Percentiles rank a stretch among this genome's conserved stretches.
Evolutionary conservation across 2,329 filamentous ascomycete species (phyloP).

Genomic region (Ceratocystis smalleyi): DNA sequence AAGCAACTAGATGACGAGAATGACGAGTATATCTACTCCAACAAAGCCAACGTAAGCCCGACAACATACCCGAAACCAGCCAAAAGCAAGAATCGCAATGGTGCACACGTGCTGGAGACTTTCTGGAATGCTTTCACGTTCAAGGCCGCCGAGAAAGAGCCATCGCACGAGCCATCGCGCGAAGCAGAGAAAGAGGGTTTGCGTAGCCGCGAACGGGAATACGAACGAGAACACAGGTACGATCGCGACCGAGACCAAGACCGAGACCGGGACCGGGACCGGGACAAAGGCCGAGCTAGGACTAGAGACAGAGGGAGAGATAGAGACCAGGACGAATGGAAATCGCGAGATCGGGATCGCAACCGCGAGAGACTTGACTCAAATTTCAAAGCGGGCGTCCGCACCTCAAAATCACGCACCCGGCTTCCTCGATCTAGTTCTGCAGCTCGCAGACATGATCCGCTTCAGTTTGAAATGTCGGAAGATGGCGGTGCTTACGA

Average conservation of each 20-base stretch:
- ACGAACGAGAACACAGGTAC: not conserved
- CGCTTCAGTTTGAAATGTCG: not conserved
- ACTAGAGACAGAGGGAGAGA: not conserved
- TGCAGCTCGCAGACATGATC: not conserved
- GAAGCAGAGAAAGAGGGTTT: slow-evolving; percentile 4
- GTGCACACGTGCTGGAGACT: not conserved
- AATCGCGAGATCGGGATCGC: slow-evolving; percentile 9
- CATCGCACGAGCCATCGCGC: slow-evolving; percentile 7
- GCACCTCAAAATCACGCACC: not conserved
- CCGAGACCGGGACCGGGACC: not conserved
- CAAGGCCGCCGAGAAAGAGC: slow-evolving; percentile 3
- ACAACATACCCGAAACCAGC: not conserved
- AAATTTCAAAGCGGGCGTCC: not conserved
- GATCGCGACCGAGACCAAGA: slow-evolving; percentile 11
- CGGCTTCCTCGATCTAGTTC: not conserved
- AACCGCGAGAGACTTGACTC: slow-evolving; percentile 10
- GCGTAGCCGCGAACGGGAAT: slow-evolving; percentile 11
- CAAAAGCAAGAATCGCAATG: slow-evolving; percentile 8
- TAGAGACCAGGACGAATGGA: not conserved
- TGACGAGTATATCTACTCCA: slow-evolving; percentile 5
- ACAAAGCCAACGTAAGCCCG: not conserved
- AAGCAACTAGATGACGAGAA: slow-evolving; percentile 6
- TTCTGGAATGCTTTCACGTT: slow-evolving; percentile 9
- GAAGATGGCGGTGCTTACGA: not conserved
- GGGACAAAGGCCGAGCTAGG: not conserved